Base-by-base conservation (phyloP, 805 yeast species). In the Saccharomyces kudriavzevii region DNA sequence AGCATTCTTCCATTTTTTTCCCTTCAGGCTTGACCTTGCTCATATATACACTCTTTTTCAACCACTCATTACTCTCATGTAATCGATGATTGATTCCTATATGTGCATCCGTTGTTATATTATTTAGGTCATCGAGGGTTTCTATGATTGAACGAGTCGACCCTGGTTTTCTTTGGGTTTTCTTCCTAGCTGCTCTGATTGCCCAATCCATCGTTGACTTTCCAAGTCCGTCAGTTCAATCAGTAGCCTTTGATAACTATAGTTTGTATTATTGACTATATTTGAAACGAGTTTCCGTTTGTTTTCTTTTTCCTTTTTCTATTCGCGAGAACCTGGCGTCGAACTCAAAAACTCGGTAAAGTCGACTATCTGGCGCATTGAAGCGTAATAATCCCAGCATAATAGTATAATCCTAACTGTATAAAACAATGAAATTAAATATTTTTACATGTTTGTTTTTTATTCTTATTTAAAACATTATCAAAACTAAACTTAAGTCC, bases 101-200 rank as follows among this genome's bases (percentile, higher is more conserved):
- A 20, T 62, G 63, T 20, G 64, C 64, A 40, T 61, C 57, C 25
- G 55, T 54, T 20, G 56, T 50, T 3, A 62, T 58, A n/a, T 64
- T 58, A 52, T 65, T 65, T 22, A 66, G 60, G 27, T 51, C 49
- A 51, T 65, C 65, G 24, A 68, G 55, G 8, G 71, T 62, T 52
- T 67, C 69, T 2, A 68, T 57, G 26, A 68, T 65, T 9, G 70
- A 68, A 48, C 70, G 54, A 2, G 71, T 63, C 17, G 68, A 59
- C 4, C 69, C 69, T 35, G 67, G 61, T 17, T 58, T 53, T 40
- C 60, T 57, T 49, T 59, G 57, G n/a, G 61, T 56, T 52, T 66
- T 66, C 49, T 58, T 62, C 51, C 59, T 59, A 31, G 70, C 69
- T 26, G 70, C 65, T 47, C 54, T 49, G 14, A 63, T 56, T 22